phyloP scores from a whole-genome alignment of 306 rosid species.

The Inga leiocalycina region DNA sequence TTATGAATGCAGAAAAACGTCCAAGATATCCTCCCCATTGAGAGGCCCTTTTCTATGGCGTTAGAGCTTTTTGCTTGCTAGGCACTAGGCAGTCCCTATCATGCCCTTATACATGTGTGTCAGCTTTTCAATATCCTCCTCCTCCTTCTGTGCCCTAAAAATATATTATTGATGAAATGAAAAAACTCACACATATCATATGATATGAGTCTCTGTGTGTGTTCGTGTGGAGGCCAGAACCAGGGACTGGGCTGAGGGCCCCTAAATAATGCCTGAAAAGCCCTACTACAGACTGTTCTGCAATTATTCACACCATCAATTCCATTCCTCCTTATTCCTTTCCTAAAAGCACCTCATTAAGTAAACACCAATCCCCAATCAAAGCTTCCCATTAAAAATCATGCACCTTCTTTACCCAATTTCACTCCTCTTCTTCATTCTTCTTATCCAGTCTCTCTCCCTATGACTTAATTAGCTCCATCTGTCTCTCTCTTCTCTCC shows the following conservation, averaged over 20 bases:
- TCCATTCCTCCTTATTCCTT: conserved; percentile 36
- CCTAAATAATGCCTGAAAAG: conserved; percentile 60
- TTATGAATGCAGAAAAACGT: no score
- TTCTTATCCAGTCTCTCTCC: not conserved
- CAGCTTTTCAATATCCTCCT: conserved; percentile 43
- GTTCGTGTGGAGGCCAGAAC: conserved; percentile 22
- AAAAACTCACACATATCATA: not conserved
- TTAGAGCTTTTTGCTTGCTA: conserved; percentile 43
- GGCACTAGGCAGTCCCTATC: conserved; percentile 57
- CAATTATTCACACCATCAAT: conserved; percentile 75
- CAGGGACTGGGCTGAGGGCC: conserved; percentile 42
- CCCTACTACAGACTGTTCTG: conserved; percentile 57
- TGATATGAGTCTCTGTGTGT: not conserved
- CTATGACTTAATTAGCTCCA: not conserved
- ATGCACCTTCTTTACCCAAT: conserved; percentile 14
- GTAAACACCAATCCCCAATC: not conserved
- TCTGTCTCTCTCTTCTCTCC: not conserved
- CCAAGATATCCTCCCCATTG: not conserved
- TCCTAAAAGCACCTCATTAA: not conserved
- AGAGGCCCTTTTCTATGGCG: not conserved
- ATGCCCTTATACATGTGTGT: conserved; percentile 52
- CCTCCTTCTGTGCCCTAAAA: conserved; percentile 36
- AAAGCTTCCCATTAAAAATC: conserved; percentile 17
- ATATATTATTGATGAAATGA: conserved; percentile 32
- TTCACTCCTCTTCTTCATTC: not conserved